Evolutionary conservation across 1,284 basidiomycete genomes (phyloP).

Genomic region (Ustilago hordei): DNA sequence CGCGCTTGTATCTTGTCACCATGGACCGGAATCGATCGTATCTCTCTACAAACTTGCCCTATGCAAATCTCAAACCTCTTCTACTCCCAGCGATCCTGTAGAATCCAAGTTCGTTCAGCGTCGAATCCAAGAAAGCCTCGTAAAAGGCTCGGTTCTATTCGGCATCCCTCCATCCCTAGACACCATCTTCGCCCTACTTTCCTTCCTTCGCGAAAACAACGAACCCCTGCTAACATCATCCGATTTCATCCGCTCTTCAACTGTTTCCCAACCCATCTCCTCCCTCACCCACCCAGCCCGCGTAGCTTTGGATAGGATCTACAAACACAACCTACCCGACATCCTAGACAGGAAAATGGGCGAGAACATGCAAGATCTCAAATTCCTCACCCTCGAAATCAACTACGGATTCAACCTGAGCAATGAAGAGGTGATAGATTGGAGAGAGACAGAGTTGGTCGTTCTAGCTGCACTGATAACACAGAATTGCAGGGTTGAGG

Average conservation of each 20-base stretch:
- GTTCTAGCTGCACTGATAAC: slow-evolving; percentile 30
- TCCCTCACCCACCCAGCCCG: slow-evolving; percentile 2
- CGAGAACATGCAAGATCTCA: slow-evolving; percentile 38
- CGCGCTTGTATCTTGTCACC: slow-evolving; percentile 17
- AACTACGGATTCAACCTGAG: slow-evolving; percentile 46
- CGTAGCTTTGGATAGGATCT: slow-evolving; percentile 16
- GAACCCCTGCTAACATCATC: background rate
- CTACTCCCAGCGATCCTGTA: background rate
- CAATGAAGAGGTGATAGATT: slow-evolving; percentile 20
- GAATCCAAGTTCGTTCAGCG: slow-evolving; percentile 13
- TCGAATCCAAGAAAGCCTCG: slow-evolving; percentile 25
- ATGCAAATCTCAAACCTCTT: background rate
- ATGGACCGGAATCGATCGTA: slow-evolving; percentile 20
- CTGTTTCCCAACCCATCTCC: slow-evolving; percentile 1
- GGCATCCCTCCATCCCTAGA: slow-evolving; percentile 36
- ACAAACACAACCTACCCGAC: slow-evolving; percentile 36
- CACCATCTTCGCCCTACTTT: slow-evolving; percentile 26
- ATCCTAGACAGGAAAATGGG: slow-evolving; percentile 26
- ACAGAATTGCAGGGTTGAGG: slow-evolving; percentile 28
- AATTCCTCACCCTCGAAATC: slow-evolving; percentile 43
- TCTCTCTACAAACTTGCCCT: slow-evolving; percentile 22
- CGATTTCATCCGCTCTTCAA: slow-evolving; percentile 6
- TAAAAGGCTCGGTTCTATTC: slow-evolving; percentile 31
- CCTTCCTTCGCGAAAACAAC: slow-evolving; percentile 2
- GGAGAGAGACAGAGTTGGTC: slow-evolving; percentile 27